phyloP scores from a whole-genome alignment of 192 early-diverging fungal genomes.

The Geranomyces michiganensis region DNA sequence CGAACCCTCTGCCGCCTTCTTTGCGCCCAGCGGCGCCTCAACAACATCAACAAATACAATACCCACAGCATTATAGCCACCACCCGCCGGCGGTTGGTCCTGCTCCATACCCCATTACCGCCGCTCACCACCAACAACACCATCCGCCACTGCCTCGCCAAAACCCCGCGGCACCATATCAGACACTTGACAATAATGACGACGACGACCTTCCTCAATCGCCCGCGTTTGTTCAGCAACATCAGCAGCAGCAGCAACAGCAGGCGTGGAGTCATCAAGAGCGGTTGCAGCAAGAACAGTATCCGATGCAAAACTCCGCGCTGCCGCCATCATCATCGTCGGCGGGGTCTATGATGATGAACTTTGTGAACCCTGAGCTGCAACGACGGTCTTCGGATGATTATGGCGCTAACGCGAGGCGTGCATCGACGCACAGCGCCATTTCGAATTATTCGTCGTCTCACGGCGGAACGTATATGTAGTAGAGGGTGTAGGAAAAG shows the following conservation, averaged over 20 bases:
- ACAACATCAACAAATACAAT: conserved; percentile 9
- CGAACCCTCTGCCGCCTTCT: background rate
- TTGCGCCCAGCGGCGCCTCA: background rate
- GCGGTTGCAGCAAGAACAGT: background rate
- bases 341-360: too few species aligned
- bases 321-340: background rate
- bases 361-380: too few species aligned
- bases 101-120: background rate
- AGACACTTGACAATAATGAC: background rate
- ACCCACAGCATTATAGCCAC: conserved; percentile 1
- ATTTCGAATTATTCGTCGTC: background rate
- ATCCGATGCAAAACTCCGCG: background rate
- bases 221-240: background rate
- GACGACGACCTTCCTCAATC: too few species aligned
- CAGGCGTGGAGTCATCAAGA: background rate
- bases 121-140: background rate
- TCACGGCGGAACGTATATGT: too few species aligned
- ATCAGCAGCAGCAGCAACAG: conserved; percentile 4
- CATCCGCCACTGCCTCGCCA: background rate
- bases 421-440: background rate
- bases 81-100: too few species aligned
- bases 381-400: background rate
- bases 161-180: background rate
- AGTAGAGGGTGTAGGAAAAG: too few species aligned
- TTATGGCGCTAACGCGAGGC: background rate